Conservation (phyloP, 805 yeast species). For the Yamadazyma ubonensis region DNA sequence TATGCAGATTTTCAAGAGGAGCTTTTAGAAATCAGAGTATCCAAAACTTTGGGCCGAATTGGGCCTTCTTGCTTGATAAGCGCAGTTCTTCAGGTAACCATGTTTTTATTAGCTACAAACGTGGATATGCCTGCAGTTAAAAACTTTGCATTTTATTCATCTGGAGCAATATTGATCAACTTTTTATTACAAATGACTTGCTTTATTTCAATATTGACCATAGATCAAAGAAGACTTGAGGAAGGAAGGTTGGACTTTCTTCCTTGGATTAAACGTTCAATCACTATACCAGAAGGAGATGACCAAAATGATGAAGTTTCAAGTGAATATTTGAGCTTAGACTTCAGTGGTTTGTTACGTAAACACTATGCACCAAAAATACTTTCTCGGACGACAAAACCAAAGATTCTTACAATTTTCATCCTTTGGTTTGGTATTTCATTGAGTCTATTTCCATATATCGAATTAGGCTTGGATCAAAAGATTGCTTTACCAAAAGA, state of each 20-base stretch:
- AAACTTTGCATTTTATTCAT: slow-evolving; percentile 88
- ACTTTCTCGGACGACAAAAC: slow-evolving; percentile 46
- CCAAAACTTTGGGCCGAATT: slow-evolving; percentile 64
- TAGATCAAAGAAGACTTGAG: slow-evolving; percentile 65
- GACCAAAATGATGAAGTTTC: not conserved
- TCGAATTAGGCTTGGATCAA: slow-evolving; percentile 84
- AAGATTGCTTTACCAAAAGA: slow-evolving; percentile 80
- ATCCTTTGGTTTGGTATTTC: slow-evolving; percentile 66
- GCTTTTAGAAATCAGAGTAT: slow-evolving; percentile 50
- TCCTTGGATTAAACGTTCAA: slow-evolving; percentile 48
- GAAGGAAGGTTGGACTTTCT: slow-evolving; percentile 58
- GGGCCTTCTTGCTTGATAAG: slow-evolving; percentile 88
- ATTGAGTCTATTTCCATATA: slow-evolving; percentile 62
- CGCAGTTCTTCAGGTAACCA: slow-evolving; percentile 71
- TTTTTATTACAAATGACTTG: slow-evolving; percentile 77
- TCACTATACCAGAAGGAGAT: slow-evolving; percentile 12
- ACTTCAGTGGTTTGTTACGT: slow-evolving; percentile 38
- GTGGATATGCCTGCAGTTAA: slow-evolving; percentile 96
- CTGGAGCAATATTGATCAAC: slow-evolving; percentile 79
- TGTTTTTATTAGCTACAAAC: slow-evolving; percentile 73
- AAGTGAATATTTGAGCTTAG: slow-evolving; percentile 17
- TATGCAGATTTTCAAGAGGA: slow-evolving; percentile 34
- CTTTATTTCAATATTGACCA: slow-evolving; percentile 67
- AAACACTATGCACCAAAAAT: slow-evolving; percentile 60
- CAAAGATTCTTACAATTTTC: slow-evolving; percentile 53